Base-by-base conservation (phyloP, 495 filamentous ascomycete genomes). In the Penicillium egyptiacum region DNA sequence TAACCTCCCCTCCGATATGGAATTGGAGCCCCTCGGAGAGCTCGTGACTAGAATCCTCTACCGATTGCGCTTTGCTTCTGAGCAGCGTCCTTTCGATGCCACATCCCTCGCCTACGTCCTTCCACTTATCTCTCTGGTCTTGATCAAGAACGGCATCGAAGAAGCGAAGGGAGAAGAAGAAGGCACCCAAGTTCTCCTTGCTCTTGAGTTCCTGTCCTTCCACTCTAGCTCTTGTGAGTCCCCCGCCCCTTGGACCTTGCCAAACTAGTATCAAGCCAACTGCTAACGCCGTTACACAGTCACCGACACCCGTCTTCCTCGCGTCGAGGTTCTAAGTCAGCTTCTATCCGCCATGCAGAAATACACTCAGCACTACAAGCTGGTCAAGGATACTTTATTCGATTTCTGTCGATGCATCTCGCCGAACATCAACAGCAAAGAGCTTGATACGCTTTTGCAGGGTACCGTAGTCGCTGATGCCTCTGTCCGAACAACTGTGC, bases 351-450 rank as follows among this genome's bases (percentile, higher is more conserved):
- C 90, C 3, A 96, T 98, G 90, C 90, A 95, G 62, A 81, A 78
- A 61, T 97, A 93, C 68, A 88, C 83, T 41, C 89, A 95, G 53
- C 95, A 98, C 69, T 96, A 96, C 75, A 96, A 94, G 70, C 72
- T 90, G 35, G 83, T 96, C 70, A 96, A 95, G 69, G 95, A 98
- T 69, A 95, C 90, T 59, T 79, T 98, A 45, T 77, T 85, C 26
- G 91, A 96, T 70, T 81, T 94, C 66, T 88, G 88, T 60, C 83
- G 90, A 52, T 91, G 84, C 53, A 79, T 96, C 48, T 84, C 91
- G 1, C 80, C 85, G 2, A 93, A 89, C 48, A 90, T 96, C 49
- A 84, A 62, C 55, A 57, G 76, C 19, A 66, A 78, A 7, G 94
- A 98, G 70, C 85, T 91, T 20, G 70, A 74, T 3, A 83, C 87